phyloP scores from a whole-genome alignment of 1,284 basidiomycete genomes.

The Malassezia equina region DNA sequence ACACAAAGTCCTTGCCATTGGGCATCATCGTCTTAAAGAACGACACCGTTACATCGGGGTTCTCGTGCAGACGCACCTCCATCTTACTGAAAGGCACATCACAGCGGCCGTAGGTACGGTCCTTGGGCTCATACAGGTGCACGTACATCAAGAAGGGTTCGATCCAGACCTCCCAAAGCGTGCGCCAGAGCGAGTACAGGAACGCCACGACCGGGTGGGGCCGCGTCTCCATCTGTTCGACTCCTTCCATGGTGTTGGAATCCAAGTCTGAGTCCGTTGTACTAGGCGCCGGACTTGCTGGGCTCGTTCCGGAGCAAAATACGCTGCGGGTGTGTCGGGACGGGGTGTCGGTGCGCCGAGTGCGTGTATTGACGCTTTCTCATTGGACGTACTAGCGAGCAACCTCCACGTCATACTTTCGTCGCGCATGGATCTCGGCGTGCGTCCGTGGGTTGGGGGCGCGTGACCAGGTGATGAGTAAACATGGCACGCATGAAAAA shows the following conservation, averaged over 20 bases:
- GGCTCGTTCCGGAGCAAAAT: neutral
- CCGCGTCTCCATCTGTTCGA: neutral
- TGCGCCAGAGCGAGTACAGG: constrained; percentile 9
- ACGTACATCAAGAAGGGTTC: constrained; percentile 23
- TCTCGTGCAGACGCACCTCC: constrained; percentile 40
- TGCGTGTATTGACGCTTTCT: neutral
- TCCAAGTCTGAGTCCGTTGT: neutral
- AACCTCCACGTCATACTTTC: neutral
- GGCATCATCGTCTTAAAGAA: constrained; percentile 36
- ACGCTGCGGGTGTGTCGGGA: neutral
- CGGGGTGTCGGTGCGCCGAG: neutral
- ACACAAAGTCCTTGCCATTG: constrained; percentile 41
- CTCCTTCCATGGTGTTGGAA: constrained; percentile 4
- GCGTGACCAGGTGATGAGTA: neutral
- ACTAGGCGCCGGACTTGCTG: neutral
- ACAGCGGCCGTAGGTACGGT: constrained; percentile 33
- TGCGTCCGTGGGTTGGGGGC: neutral
- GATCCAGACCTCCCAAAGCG: constrained; percentile 34
- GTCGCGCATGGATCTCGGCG: neutral
- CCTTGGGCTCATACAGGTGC: constrained; percentile 26
- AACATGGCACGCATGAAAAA: neutral
- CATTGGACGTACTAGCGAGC: neutral
- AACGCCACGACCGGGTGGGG: constrained; percentile 1
- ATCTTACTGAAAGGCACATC: constrained; percentile 36
- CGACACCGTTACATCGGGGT: constrained; percentile 32